Base-by-base conservation (phyloP, 1,139 yeast species). In the Debaryomycetaceae sp. region DNA sequence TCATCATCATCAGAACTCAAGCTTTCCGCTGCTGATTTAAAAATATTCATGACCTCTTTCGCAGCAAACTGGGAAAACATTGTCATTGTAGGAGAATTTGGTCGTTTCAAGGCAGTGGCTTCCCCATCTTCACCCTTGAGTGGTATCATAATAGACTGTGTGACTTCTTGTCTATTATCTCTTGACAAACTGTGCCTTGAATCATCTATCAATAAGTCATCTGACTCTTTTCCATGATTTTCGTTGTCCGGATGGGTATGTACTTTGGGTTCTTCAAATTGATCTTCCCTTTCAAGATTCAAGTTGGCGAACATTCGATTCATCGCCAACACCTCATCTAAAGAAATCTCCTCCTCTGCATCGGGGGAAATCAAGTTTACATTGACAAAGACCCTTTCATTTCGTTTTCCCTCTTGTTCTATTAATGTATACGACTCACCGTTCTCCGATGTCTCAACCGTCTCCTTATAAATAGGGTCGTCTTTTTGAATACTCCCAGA, bases 51-150 rank as follows among this genome's bases (percentile, higher is more conserved):
- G 0, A 90, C 84, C 53, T 89, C 97, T 43, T 81, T 80, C 45
- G 83, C 78, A 0, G 96, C 95, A 55, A 83, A 81, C 48, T 81
- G 81, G 0, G 97, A 84, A 59, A 77, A 84, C 59, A 84, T 66
- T 0, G 97, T 89, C 54, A 87, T 76, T 0, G 97, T 89, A 0
- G 96, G 96, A 0, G 89, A 83, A 9, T 68, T 65, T 5, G 79
- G 74, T 22, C 64, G 52, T 22, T 55, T 47, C 1, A 47, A 35
- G 3, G 53, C 52, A 4, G 52, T 48, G 34, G 58, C 63, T 39
- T 35, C 49, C 24, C 49, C 49, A 20, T 49, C 48, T 23, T 59
- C 64, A 43, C 63, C 72, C 40, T 63, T 60, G 31, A 71, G 52
- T 0, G 75, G 75, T n/a, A 72, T 58, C 2, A 65, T 60, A 42